These are phyloP conservation scores for Chiua sp. DNA, from an alignment of 1,284 basidiomycete genomes.

Conservation along the genomic window DNA sequence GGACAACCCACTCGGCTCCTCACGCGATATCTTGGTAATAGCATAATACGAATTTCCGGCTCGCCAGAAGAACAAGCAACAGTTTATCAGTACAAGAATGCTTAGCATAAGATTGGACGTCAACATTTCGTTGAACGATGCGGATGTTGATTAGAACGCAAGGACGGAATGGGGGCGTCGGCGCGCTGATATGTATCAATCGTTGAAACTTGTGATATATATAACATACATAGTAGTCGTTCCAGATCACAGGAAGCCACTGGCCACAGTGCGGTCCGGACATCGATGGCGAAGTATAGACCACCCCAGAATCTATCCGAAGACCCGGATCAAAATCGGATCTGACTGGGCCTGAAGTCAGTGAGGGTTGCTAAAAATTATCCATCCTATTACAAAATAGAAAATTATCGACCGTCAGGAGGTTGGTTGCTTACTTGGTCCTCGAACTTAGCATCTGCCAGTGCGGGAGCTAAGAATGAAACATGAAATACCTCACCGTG, in stretches of 20 bases:
- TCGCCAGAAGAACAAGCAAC: conserved; percentile 8
- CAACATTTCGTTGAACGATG: neutral
- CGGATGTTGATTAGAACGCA: neutral
- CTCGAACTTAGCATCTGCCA: too few species aligned
- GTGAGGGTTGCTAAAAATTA: too few species aligned
- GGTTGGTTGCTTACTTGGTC: too few species aligned
- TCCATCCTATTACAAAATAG: too few species aligned
- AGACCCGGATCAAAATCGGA: too few species aligned
- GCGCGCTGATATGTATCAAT: neutral
- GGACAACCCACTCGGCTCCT: conserved; percentile 1
- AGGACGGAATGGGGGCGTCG: neutral
- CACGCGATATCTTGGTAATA: neutral
- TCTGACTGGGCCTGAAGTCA: too few species aligned
- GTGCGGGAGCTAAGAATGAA: too few species aligned
- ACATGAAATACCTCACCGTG: too few species aligned
- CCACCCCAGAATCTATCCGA: neutral
- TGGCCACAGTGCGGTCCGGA: neutral
- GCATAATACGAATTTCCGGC: conserved; percentile 1
- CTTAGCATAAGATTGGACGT: neutral
- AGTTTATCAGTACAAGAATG: conserved; percentile 7
- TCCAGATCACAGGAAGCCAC: neutral
- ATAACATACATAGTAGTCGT: neutral
- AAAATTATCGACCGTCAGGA: too few species aligned
- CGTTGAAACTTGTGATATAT: neutral
- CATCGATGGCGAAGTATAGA: neutral